phyloP scores from a whole-genome alignment of 352 stramenopile species.

The Pythium phragmiticola region DNA sequence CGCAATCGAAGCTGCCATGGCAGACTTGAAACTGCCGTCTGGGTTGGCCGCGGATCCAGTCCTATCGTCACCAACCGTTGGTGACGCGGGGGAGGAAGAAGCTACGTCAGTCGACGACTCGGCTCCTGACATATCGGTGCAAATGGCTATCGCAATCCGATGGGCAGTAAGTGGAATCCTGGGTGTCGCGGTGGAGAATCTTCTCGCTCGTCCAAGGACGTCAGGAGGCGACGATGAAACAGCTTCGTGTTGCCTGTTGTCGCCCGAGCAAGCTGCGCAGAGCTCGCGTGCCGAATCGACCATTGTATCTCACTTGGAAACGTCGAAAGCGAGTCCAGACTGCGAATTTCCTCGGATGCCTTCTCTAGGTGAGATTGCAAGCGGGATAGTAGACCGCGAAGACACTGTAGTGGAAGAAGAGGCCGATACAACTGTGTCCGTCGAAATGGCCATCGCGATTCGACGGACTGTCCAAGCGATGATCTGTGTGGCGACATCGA shows the following conservation, averaged over 20 bases:
- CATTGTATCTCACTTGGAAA: not conserved
- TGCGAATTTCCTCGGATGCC: not conserved
- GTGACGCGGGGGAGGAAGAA: not conserved
- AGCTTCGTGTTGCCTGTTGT: not conserved
- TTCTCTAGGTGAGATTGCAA: not conserved
- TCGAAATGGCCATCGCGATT: slow-evolving; percentile 52
- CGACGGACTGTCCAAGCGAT: slow-evolving; percentile 40
- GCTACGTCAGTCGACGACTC: not conserved
- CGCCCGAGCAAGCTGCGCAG: not conserved
- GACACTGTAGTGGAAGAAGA: not conserved
- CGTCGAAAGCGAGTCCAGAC: not conserved
- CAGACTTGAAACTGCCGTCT: not conserved
- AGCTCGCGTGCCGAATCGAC: not conserved
- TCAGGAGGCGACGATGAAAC: not conserved
- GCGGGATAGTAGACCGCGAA: not conserved
- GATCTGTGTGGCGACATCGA: slow-evolving; percentile 32
- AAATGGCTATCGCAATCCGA: slow-evolving; percentile 42
- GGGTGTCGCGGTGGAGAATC: slow-evolving; percentile 37
- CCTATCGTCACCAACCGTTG: not conserved
- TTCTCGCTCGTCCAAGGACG: not conserved
- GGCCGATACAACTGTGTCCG: not conserved
- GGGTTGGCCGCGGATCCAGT: not conserved
- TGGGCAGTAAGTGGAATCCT: slow-evolving; percentile 41
- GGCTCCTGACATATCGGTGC: slow-evolving; percentile 6
- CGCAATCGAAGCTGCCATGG: slow-evolving; percentile 4